Evolutionary conservation across 768 basidiomycete genomes (phyloP).

Genomic region (Panus rudis): DNA sequence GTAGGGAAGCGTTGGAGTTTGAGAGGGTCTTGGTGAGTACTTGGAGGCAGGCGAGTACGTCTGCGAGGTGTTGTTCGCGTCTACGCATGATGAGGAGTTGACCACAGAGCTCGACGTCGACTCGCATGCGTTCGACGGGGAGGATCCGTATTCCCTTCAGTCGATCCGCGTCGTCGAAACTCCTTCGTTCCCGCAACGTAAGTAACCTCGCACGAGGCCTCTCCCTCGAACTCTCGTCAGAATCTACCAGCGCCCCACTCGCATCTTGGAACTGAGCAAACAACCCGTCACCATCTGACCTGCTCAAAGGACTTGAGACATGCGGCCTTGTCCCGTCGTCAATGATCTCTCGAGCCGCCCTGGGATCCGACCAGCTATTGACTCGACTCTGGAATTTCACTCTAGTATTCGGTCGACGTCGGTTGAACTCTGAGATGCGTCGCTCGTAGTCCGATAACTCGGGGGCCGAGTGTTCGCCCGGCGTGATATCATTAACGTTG

Average conservation of each 20-base stretch:
- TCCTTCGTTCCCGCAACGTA: conserved; percentile 42
- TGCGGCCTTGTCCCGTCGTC: conserved; percentile 12
- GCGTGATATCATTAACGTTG: conserved; percentile 11
- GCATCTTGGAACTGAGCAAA: too few relatives aligned
- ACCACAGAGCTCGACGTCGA: conserved; percentile 74
- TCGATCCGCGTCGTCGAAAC: conserved; percentile 57
- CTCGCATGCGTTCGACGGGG: conserved; percentile 58
- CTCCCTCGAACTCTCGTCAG: neutral
- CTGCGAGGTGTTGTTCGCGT: conserved; percentile 59
- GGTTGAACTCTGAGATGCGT: conserved; percentile 30
- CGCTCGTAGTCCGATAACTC: conserved; percentile 29
- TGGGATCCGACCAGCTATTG: conserved; percentile 50
- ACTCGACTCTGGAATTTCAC: conserved; percentile 34
- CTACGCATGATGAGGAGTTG: conserved; percentile 64
- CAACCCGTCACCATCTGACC: neutral
- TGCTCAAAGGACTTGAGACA: conserved; percentile 2
- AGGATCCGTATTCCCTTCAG: conserved; percentile 42
- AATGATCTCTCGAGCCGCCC: conserved; percentile 32
- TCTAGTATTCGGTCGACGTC: conserved; percentile 33
- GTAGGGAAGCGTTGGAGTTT: conserved; percentile 47
- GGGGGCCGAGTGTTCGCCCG: conserved; percentile 17
- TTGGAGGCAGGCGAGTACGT: conserved; percentile 54
- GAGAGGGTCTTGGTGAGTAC: conserved; percentile 52
- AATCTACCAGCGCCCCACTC: too few relatives aligned
- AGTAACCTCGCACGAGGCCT: neutral